Conservation (phyloP, 805 yeast species). For the Kazachstania taianensis region DNA sequence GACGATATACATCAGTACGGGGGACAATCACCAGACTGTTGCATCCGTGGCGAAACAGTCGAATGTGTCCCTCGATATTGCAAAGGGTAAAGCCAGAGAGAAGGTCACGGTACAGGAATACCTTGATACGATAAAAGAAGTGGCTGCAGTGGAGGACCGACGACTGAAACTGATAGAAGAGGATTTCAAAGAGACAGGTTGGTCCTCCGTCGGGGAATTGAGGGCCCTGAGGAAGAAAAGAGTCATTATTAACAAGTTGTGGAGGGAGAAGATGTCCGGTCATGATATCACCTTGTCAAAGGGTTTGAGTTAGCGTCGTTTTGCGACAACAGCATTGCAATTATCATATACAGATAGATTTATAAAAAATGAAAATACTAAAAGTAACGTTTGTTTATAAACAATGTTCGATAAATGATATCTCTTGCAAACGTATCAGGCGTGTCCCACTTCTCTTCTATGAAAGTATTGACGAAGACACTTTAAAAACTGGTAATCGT, state of each 20-base stretch:
- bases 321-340: no score
- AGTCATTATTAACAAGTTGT: conserved; percentile 20
- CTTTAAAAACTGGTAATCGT: background rate
- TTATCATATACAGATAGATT: background rate
- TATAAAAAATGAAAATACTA: background rate
- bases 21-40: background rate
- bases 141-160: conserved; percentile 23
- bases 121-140: conserved; percentile 14
- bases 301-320: background rate
- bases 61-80: background rate
- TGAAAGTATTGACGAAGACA: no score
- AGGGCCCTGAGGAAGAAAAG: conserved; percentile 19
- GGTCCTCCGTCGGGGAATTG: conserved; percentile 24
- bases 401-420: no score
- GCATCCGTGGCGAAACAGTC: conserved; percentile 7
- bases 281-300: conserved; percentile 1
- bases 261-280: conserved; percentile 24
- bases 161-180: conserved; percentile 20
- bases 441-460: no score
- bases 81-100: conserved; percentile 6
- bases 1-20: background rate
- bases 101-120: conserved; percentile 19
- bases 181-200: conserved; percentile 16
- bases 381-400: background rate
- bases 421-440: no score